Percentiles rank a stretch among this genome's conserved stretches.
These are phyloP conservation scores for Phialocephala subalpina DNA, from an alignment of 2,329 filamentous ascomycete species.

Conservation along the genomic window DNA sequence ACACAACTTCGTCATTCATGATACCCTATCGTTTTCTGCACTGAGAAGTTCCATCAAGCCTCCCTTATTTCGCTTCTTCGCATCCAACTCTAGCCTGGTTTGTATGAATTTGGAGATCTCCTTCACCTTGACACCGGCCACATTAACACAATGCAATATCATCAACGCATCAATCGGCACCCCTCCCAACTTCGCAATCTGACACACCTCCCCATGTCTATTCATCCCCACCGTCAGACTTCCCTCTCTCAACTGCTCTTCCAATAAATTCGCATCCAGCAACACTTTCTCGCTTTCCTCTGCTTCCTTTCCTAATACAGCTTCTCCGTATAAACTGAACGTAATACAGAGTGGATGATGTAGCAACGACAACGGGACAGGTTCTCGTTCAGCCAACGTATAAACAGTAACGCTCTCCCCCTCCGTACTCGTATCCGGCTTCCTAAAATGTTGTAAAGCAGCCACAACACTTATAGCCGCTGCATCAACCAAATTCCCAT, in stretches of 20 bases:
- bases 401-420: constrained; percentile 87
- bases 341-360: constrained; percentile 93
- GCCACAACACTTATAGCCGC: constrained; percentile 88
- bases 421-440: constrained; percentile 87
- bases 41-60: constrained; percentile 80
- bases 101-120: constrained; percentile 80
- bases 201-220: constrained; percentile 44
- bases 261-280: constrained; percentile 75
- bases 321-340: constrained; percentile 77
- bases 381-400: constrained; percentile 84
- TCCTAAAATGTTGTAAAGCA: constrained; percentile 87
- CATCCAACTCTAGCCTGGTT: constrained; percentile 77
- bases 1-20: constrained; percentile 29
- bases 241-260: constrained; percentile 79
- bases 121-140: constrained; percentile 81
- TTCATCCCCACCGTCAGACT: constrained; percentile 76
- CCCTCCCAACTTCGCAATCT: constrained; percentile 86
- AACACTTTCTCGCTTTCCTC: constrained; percentile 73
- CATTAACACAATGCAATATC: constrained; percentile 77
- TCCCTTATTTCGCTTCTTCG: constrained; percentile 78
- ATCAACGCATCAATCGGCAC: constrained; percentile 80
- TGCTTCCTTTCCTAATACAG: constrained; percentile 50
- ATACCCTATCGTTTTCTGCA: constrained; percentile 79
- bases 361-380: constrained; percentile 87
- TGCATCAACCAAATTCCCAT: constrained; percentile 88